Conservation (phyloP, 164 flowering plant genomes). For the grape (Vitis vinifera) region DNA sequence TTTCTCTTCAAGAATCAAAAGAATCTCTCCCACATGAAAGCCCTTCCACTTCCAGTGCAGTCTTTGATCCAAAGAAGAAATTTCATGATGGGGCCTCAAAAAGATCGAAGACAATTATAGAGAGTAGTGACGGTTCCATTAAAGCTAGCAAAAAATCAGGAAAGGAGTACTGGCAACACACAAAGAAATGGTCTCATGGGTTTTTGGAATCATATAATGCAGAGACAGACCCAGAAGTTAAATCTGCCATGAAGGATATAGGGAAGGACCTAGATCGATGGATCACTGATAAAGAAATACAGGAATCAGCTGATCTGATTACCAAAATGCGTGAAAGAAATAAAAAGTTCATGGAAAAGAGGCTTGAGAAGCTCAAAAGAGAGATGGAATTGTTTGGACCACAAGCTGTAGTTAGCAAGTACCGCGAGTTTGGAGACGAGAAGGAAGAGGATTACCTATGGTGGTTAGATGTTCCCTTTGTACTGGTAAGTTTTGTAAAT, state of each 20-base stretch:
- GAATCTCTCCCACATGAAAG: conserved; percentile 17
- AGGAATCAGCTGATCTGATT: conserved; percentile 78
- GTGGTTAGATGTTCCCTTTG: conserved; percentile 93
- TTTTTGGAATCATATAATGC: conserved; percentile 78
- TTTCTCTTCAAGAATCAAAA: conserved; percentile 23
- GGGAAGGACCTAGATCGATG: conserved; percentile 93
- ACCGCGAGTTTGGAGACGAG: conserved; percentile 80
- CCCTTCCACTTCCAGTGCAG: conserved; percentile 18
- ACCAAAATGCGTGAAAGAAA: conserved; percentile 54
- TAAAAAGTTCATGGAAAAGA: conserved; percentile 58
- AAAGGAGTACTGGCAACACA: conserved; percentile 94
- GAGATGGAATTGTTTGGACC: conserved; percentile 91
- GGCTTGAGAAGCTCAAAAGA: conserved; percentile 67
- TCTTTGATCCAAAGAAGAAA: conserved; percentile 14
- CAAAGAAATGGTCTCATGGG: conserved; percentile 88
- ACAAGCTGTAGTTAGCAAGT: conserved; percentile 91
- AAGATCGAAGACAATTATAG: conserved; percentile 60
- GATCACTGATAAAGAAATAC: conserved; percentile 86
- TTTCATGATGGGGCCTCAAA: conserved; percentile 22
- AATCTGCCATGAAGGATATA: conserved; percentile 74
- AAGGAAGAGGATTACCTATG: conserved; percentile 84
- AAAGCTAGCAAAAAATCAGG: conserved; percentile 78
- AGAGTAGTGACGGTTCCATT: conserved; percentile 81
- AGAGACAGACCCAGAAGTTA: conserved; percentile 83
- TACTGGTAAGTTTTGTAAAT: conserved; percentile 48